Conservation (phyloP, 441 rosid species). For the Adansonia rubrostipa region DNA sequence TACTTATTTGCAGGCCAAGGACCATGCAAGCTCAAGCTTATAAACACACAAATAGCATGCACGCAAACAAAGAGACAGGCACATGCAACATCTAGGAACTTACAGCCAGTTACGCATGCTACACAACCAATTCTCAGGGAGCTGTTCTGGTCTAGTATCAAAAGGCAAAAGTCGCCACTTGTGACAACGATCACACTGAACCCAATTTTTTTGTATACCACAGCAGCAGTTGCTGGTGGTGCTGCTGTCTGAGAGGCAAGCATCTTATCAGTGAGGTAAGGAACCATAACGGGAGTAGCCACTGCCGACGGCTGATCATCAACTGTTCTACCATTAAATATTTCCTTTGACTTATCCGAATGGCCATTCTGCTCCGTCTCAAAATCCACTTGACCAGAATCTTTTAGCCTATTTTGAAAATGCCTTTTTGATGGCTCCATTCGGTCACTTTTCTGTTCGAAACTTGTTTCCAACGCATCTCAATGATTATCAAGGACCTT, state of each 20-base stretch:
- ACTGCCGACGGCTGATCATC: slow-evolving; percentile 34
- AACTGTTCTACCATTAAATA: slow-evolving; percentile 29
- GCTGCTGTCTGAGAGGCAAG: slow-evolving; percentile 37
- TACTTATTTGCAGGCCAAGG: not conserved
- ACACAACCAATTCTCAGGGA: slow-evolving; percentile 78
- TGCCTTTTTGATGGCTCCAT: slow-evolving; percentile 27
- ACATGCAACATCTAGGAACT: slow-evolving; percentile 40
- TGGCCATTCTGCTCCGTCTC: slow-evolving; percentile 33
- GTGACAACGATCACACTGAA: slow-evolving; percentile 62
- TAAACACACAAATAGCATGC: slow-evolving; percentile 2
- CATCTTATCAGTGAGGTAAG: slow-evolving; percentile 34
- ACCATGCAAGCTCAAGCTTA: not conserved
- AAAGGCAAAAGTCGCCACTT: slow-evolving; percentile 78
- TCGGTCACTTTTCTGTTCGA: slow-evolving; percentile 30
- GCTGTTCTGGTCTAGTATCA: slow-evolving; percentile 48
- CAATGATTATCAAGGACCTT: slow-evolving; percentile 31
- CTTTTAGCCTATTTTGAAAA: slow-evolving; percentile 37
- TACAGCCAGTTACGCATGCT: slow-evolving; percentile 87
- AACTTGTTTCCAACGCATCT: slow-evolving; percentile 29
- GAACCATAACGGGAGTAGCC: slow-evolving; percentile 35
- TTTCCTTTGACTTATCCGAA: slow-evolving; percentile 40
- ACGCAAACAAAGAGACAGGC: slow-evolving; percentile 9
- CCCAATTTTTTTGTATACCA: slow-evolving; percentile 58
- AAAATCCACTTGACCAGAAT: slow-evolving; percentile 25
- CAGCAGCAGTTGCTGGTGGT: slow-evolving; percentile 38